These are phyloP conservation scores for sunflower (Helianthus annuus) DNA, from an alignment of 129 eudicot species.

Conservation along the genomic window DNA sequence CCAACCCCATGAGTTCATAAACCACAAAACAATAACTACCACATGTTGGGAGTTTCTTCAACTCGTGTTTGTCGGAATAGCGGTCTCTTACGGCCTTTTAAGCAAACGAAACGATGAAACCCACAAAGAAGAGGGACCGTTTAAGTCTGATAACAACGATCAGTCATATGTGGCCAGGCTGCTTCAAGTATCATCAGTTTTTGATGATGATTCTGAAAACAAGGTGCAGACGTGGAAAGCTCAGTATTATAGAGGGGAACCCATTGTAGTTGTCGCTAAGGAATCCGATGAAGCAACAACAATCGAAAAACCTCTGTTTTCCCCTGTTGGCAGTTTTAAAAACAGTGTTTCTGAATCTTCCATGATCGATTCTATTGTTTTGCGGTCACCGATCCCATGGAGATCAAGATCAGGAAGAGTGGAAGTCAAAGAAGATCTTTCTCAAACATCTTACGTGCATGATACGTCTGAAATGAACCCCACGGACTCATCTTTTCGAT, in stretches of 20 bases:
- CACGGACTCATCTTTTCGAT: slow-evolving; percentile 39
- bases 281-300: slow-evolving; percentile 38
- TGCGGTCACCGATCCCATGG: slow-evolving; percentile 94
- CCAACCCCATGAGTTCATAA: slow-evolving; percentile 67
- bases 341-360: slow-evolving; percentile 36
- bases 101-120: slow-evolving; percentile 61
- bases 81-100: slow-evolving; percentile 90
- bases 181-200: slow-evolving; percentile 87
- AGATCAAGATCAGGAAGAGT: slow-evolving; percentile 87
- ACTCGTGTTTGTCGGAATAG: slow-evolving; percentile 83
- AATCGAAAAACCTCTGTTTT: slow-evolving; percentile 55
- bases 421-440: slow-evolving; percentile 44
- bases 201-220: slow-evolving; percentile 70
- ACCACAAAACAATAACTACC: slow-evolving; percentile 39
- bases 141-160: slow-evolving; percentile 31
- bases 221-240: slow-evolving; percentile 64
- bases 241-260: slow-evolving; percentile 68
- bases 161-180: slow-evolving; percentile 63
- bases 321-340: slow-evolving; percentile 75
- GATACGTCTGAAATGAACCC: slow-evolving; percentile 18
- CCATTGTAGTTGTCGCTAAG: slow-evolving; percentile 63
- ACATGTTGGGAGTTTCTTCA: slow-evolving; percentile 90
- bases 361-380: slow-evolving; percentile 38
- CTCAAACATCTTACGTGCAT: slow-evolving; percentile 17
- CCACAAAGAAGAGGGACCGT: slow-evolving; percentile 35